Conservation (phyloP, 129 eudicot species). For the Chrysanthemum makinoi region DNA sequence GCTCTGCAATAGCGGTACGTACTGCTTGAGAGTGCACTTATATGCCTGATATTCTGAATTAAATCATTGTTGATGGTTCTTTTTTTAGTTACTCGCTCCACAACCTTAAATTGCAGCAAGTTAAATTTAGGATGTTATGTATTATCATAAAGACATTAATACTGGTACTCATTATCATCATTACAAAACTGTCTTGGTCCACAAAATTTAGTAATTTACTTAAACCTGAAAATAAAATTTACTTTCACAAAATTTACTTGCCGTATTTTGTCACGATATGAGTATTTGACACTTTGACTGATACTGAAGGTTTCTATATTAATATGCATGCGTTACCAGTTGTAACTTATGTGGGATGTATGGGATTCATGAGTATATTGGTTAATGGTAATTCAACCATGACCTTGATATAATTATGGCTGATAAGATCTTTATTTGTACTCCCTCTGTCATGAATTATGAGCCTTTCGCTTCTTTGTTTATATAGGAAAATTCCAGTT, state of each 20-base stretch:
- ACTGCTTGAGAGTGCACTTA: conserved; percentile 14
- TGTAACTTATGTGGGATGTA: neutral
- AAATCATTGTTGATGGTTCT: conserved; percentile 11
- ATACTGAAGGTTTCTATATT: neutral
- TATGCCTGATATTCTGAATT: conserved; percentile 16
- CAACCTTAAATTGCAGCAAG: neutral
- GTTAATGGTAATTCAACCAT: neutral
- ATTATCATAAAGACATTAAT: too few relatives aligned
- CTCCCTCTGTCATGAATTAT: neutral
- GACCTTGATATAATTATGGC: neutral
- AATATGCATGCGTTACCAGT: neutral
- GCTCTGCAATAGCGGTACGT: conserved; percentile 83
- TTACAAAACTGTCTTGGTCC: conserved; percentile 12
- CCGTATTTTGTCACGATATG: neutral
- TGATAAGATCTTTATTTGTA: neutral
- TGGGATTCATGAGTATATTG: neutral
- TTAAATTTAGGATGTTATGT: neutral
- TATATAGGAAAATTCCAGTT: neutral
- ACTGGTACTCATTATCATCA: neutral
- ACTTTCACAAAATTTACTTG: too few relatives aligned
- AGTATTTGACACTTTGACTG: neutral
- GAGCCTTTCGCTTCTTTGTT: neutral
- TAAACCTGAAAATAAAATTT: neutral
- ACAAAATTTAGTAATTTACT: neutral
- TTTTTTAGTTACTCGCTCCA: neutral